Evolutionary conservation across 495 filamentous ascomycete genomes (phyloP).

Genomic region (Poronia punctata): DNA sequence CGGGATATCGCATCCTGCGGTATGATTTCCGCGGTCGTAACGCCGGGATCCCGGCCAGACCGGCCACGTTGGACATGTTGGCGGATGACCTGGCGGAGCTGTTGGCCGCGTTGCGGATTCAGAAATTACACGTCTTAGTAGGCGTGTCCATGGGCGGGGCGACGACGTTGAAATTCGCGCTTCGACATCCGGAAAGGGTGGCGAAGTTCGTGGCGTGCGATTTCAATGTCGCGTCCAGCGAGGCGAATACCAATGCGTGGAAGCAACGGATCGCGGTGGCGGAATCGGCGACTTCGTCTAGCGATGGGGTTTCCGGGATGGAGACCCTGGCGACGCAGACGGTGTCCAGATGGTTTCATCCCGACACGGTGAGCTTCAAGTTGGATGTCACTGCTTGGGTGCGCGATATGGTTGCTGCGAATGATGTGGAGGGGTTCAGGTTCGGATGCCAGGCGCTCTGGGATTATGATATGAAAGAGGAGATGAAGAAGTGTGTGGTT

Average conservation of each 20-base stretch:
- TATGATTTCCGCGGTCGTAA: constrained; percentile 63
- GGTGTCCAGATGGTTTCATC: constrained; percentile 68
- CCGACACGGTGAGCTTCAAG: constrained; percentile 45
- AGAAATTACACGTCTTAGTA: constrained; percentile 52
- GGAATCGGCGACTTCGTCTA: constrained; percentile 49
- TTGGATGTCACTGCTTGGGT: constrained; percentile 44
- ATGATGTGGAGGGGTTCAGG: constrained; percentile 63
- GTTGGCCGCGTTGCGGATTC: constrained; percentile 53
- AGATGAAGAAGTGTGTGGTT: constrained; percentile 52
- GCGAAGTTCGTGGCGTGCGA: constrained; percentile 65
- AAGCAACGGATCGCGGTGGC: constrained; percentile 65
- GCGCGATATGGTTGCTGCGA: constrained; percentile 49
- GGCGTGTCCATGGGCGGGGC: constrained; percentile 75
- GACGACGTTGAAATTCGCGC: constrained; percentile 62
- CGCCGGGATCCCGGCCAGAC: constrained; percentile 37
- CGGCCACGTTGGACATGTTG: constrained; percentile 54
- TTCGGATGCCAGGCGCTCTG: constrained; percentile 65
- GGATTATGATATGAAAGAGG: constrained; percentile 62
- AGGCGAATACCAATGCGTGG: constrained; percentile 69
- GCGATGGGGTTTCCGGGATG: constrained; percentile 41
- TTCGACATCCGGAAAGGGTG: constrained; percentile 55
- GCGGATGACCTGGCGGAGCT: constrained; percentile 56
- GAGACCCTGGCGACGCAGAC: constrained; percentile 58
- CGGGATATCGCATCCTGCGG: constrained; percentile 61
- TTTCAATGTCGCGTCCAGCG: constrained; percentile 60